Evolutionary conservation across 306 rosid genomes (phyloP), one percentile per base, ranked within the genome.

Genomic region (Rosa multiflora): DNA sequence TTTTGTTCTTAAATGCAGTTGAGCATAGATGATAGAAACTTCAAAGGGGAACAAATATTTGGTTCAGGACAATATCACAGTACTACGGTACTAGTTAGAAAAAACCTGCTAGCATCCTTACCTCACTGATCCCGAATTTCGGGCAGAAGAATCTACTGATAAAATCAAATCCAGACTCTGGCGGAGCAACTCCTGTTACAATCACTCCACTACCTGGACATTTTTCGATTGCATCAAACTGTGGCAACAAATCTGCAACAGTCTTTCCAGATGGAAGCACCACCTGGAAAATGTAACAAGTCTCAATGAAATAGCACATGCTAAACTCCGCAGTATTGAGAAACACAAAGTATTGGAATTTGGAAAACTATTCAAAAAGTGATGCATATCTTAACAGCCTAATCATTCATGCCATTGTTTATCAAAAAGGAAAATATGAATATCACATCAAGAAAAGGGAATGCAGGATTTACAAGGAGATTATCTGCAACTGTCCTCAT

Each of bases 101-200:
- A 73, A 66, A 66, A 66, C 46, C n/a, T 29, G 70, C 10, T 35
- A 35, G 21, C 46, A 44, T 44, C 47, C 21, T 44, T 84, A 89
- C 99, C 97, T 92, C 97, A 52, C 86, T 80, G 84, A 92, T 64
- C 70, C 95, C 91, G 11, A 8, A 0, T 81, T 89, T 87, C 8
- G 97, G 99, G 80, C 79, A 75, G 83, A 92, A 92, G 81, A 2
- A 87, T 62, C 97, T 79, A 72, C 89, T 91, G 76, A 75, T 84
- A 84, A 92, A 86, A 69, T 94, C 97, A 84, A 89, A 92, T 55
- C 83, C 88, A 0, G 95, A 92, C 46, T 78, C 89, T 1, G 88
- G 82, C 77, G 91, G 86, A 74, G 97, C 87, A 67, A 59, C 55
- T 46, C 86, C 97, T 1, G 97, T 68, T 78, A 88, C 83, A 76